Percentiles rank a stretch among this genome's conserved stretches.
Conservation (phyloP, 192 early-diverging fungal species). For the Umbelopsis vinacea region DNA sequence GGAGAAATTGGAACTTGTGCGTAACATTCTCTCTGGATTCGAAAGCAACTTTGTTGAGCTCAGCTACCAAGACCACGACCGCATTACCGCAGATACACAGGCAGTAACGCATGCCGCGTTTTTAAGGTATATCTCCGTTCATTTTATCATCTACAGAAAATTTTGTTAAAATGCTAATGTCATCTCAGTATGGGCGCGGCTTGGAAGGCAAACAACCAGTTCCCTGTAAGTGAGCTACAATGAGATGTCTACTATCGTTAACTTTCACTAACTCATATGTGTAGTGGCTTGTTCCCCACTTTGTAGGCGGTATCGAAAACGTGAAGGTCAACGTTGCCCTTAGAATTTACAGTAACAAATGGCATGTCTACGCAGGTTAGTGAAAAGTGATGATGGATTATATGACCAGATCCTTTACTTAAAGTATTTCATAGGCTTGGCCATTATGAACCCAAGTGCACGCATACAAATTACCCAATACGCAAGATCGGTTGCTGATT, state of each 20-base stretch:
- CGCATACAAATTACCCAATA: constrained; percentile 87
- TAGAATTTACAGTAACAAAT: constrained; percentile 93
- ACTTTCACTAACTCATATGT: background rate
- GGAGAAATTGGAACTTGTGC: constrained; percentile 60
- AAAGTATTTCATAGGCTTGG: constrained; percentile 62
- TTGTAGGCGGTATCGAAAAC: constrained; percentile 95
- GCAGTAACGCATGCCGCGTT: constrained; percentile 97
- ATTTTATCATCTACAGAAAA: background rate
- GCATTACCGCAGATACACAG: constrained; percentile 97
- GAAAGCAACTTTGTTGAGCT: constrained; percentile 83
- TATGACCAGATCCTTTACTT: background rate
- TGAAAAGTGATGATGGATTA: background rate
- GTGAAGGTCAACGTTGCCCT: constrained; percentile 94
- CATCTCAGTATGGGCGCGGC: constrained; percentile 84
- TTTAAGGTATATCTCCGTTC: constrained; percentile 56
- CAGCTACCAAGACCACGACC: constrained; percentile 86
- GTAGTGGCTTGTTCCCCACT: constrained; percentile 85
- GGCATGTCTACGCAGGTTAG: constrained; percentile 95
- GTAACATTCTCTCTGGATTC: constrained; percentile 72
- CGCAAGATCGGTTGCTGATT: constrained; percentile 81
- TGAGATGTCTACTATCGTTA: too few relatives aligned
- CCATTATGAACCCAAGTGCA: constrained; percentile 91
- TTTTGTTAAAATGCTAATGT: background rate
- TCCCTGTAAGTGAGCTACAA: constrained; percentile 62
- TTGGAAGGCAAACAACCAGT: constrained; percentile 81